Base-by-base conservation (phyloP, 2,329 filamentous ascomycete species). In the Orbilia quercus region DNA sequence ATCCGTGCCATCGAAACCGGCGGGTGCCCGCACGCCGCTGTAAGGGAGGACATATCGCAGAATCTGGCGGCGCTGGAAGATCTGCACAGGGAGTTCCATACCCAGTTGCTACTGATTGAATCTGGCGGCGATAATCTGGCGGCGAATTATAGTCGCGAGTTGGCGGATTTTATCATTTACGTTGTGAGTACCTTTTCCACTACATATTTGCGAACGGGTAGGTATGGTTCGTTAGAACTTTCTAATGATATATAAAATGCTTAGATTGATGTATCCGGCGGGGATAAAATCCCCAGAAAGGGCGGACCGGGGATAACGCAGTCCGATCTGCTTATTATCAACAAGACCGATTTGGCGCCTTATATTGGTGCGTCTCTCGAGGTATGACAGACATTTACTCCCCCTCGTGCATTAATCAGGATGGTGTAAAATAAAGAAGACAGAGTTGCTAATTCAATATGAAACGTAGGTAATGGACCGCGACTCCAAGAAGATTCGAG, bases 161-260 rank as follows among this genome's bases (percentile, higher is more conserved):
- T 99, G 76, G 95, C 95, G 1, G 95, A 99, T 81, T 99, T 91
- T 81, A 99, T 99, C 82, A 90, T 99, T 82, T 99, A 99, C 81
- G 95, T 99, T 28, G 77, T 78, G 63, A 11, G 77, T 54, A 40
- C 23, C 9, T 31, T 31, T 31, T n/a, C n/a, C n/a, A n/a, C n/a
- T n/a, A n/a, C n/a, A n/a, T n/a, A n/a, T n/a, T n/a, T n/a, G n/a
- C n/a, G n/a, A n/a, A n/a, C n/a, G n/a, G n/a, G n/a, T n/a, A n/a
- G n/a, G n/a, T n/a, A n/a, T n/a, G n/a, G n/a, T n/a, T n/a, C n/a
- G n/a, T n/a, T n/a, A n/a, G n/a, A n/a, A n/a, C n/a, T n/a, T n/a
- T n/a, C n/a, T n/a, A n/a, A n/a, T 23, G 2, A 7, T 16, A 58
- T 28, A 59, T 44, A 38, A 47, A 34, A 16, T 11, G 20, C 7